A percentile compares a stretch with the other conserved stretches of the same genome.
Conservation (phyloP, 495 filamentous ascomycete genomes). For the Neurospora hispaniola region DNA sequence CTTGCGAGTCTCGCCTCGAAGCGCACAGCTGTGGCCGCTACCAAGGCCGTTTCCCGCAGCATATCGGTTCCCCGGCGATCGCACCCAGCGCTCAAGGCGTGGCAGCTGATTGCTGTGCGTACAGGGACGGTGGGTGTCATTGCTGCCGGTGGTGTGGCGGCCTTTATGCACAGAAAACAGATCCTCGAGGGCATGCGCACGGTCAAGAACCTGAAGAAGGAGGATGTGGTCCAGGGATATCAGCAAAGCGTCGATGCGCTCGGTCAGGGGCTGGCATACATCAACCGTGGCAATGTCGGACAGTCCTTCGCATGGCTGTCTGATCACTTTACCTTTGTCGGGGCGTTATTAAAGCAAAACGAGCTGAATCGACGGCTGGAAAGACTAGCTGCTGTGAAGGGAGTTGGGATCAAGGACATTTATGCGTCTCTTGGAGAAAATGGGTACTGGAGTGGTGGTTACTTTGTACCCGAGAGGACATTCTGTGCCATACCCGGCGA, state of each 20-base stretch:
- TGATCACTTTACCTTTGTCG: constrained; percentile 39
- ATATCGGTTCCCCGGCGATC: constrained; percentile 19
- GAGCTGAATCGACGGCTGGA: constrained; percentile 31
- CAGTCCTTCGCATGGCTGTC: constrained; percentile 36
- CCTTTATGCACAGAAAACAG: constrained; percentile 68
- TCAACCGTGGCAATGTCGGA: constrained; percentile 38
- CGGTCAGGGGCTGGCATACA: constrained; percentile 38
- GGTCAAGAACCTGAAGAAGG: constrained; percentile 27
- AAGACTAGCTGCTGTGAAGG: constrained; percentile 28
- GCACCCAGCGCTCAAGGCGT: constrained; percentile 42
- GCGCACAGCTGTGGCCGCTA: constrained; percentile 19
- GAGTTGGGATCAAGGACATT: constrained; percentile 25
- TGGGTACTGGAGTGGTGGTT: constrained; percentile 42
- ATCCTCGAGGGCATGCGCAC: constrained; percentile 49
- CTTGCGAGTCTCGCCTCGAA: constrained; percentile 39
- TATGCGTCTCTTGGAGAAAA: constrained; percentile 38
- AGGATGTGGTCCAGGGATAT: constrained; percentile 30
- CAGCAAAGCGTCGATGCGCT: constrained; percentile 34
- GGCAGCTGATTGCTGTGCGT: constrained; percentile 77
- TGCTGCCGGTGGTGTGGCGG: constrained; percentile 79
- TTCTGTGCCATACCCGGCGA: constrained; percentile 36
- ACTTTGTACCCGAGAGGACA: constrained; percentile 42
- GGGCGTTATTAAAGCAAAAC: constrained; percentile 31
- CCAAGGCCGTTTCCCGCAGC: constrained; percentile 30
- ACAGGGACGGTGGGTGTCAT: constrained; percentile 78